These are phyloP conservation scores for Coemansia sp. DNA, from an alignment of 192 early-diverging fungal species.

Conservation along the genomic window DNA sequence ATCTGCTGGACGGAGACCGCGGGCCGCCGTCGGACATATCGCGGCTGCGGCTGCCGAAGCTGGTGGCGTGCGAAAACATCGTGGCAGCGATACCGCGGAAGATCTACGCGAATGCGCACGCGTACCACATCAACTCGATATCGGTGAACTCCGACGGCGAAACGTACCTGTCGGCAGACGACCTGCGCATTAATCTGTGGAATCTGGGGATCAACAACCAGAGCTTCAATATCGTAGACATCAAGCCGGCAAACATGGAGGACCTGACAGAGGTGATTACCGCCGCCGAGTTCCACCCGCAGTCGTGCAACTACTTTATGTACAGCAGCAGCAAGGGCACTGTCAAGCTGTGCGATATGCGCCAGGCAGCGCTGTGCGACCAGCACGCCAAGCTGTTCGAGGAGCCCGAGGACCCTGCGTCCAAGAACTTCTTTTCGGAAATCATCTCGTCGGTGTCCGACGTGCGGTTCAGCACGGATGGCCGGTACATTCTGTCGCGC, in stretches of 20 bases:
- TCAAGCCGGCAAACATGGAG: conserved; percentile 99
- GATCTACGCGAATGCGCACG: conserved; percentile 97
- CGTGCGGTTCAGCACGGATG: conserved; percentile 94
- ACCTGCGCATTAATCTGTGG: conserved; percentile 98
- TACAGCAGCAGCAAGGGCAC: conserved; percentile 98
- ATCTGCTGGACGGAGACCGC: conserved; percentile 68
- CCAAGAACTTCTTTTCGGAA: conserved; percentile 99
- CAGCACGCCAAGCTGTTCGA: conserved; percentile 92
- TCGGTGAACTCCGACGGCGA: conserved; percentile 98
- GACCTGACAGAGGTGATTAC: conserved; percentile 99
- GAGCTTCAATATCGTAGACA: conserved; percentile 99
- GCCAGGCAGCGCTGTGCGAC: conserved; percentile 92
- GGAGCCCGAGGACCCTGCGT: conserved; percentile 88
- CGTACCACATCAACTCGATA: conserved; percentile 99
- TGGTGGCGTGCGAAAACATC: conserved; percentile 93
- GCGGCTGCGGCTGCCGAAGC: conserved; percentile 73
- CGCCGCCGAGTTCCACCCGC: conserved; percentile 95
- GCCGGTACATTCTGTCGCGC: conserved; percentile 93
- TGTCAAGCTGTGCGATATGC: conserved; percentile 97
- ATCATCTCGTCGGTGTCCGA: conserved; percentile 99
- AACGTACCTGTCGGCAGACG: conserved; percentile 96
- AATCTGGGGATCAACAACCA: conserved; percentile 96
- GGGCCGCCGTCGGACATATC: conserved; percentile 48
- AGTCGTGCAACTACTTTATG: conserved; percentile 95
- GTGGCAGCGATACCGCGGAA: conserved; percentile 92